Conservation (phyloP, 768 basidiomycete species). For the Boletus subcaerulescens region DNA sequence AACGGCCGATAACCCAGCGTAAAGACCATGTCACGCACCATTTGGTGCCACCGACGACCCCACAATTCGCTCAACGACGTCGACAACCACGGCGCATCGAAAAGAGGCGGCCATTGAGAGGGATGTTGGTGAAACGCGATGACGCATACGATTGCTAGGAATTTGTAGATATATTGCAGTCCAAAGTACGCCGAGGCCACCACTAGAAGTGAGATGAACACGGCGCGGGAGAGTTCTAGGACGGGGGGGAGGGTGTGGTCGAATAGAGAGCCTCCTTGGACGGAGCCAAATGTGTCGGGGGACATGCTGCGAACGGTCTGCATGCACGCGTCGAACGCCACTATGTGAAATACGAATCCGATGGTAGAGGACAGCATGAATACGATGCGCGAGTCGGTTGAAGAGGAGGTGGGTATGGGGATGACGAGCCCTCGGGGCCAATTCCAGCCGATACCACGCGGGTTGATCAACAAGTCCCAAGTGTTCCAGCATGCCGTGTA, state of each 20-base stretch:
- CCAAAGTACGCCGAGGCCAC: conserved; percentile 46
- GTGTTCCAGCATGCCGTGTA: conserved; percentile 23
- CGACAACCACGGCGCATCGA: conserved; percentile 52
- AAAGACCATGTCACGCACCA: conserved; percentile 56
- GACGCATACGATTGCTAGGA: conserved; percentile 44
- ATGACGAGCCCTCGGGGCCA: conserved; percentile 21
- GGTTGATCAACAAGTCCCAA: conserved; percentile 24
- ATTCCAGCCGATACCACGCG: conserved; percentile 30
- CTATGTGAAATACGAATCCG: background rate
- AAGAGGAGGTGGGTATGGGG: conserved; percentile 2
- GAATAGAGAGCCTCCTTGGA: conserved; percentile 36
- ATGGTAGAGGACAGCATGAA: conserved; percentile 12
- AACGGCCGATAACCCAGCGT: conserved; percentile 46
- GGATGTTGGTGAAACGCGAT: conserved; percentile 45
- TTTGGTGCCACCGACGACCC: conserved; percentile 64
- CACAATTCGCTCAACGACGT: conserved; percentile 62
- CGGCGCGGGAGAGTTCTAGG: conserved; percentile 37
- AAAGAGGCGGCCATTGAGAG: conserved; percentile 60
- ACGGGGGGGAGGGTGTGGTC: conserved; percentile 32
- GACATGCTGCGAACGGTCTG: conserved; percentile 28
- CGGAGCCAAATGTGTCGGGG: conserved; percentile 37
- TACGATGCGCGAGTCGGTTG: conserved; percentile 4
- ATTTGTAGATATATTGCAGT: conserved; percentile 43
- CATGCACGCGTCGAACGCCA: conserved; percentile 17
- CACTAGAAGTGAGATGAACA: conserved; percentile 40